Evolutionary conservation across 1,284 basidiomycete genomes (phyloP).

Genomic region (Trametes hirsuta): DNA sequence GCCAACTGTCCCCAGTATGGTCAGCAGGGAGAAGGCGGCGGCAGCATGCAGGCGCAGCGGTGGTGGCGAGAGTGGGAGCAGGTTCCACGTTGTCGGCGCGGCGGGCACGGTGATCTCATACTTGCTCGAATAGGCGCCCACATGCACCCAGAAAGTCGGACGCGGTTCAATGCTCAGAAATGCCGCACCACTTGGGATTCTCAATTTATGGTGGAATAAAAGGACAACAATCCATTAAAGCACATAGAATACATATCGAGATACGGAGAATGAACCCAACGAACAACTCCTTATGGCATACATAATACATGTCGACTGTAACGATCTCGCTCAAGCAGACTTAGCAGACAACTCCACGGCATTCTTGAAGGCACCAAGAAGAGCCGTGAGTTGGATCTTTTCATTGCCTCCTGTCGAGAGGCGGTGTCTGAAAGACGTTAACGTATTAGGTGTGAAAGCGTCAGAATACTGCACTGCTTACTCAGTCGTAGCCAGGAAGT

Average conservation of each 20-base stretch:
- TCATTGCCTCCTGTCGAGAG: slow-evolving; percentile 93
- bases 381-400: slow-evolving; percentile 91
- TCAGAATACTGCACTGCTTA: slow-evolving; percentile 43
- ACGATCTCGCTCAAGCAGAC: slow-evolving; percentile 14
- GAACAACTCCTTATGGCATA: neutral
- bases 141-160: neutral
- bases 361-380: slow-evolving; percentile 94
- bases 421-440: slow-evolving; percentile 69
- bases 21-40: neutral
- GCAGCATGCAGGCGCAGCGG: neutral
- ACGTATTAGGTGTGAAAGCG: neutral
- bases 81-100: slow-evolving; percentile 9
- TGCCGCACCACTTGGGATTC: no score
- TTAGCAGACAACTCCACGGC: slow-evolving; percentile 76
- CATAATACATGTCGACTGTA: neutral
- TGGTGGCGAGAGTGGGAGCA: neutral
- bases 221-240: neutral
- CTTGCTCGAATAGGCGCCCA: neutral
- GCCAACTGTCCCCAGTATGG: neutral
- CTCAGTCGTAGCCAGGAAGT: slow-evolving; percentile 91
- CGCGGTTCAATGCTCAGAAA: no score
- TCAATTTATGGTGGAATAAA: no score
- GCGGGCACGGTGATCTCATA: slow-evolving; percentile 7
- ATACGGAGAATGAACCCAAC: no score
- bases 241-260: neutral